These are phyloP conservation scores for Lachancea sp. DNA, from an alignment of 805 yeast genomes.

Conservation along the genomic window DNA sequence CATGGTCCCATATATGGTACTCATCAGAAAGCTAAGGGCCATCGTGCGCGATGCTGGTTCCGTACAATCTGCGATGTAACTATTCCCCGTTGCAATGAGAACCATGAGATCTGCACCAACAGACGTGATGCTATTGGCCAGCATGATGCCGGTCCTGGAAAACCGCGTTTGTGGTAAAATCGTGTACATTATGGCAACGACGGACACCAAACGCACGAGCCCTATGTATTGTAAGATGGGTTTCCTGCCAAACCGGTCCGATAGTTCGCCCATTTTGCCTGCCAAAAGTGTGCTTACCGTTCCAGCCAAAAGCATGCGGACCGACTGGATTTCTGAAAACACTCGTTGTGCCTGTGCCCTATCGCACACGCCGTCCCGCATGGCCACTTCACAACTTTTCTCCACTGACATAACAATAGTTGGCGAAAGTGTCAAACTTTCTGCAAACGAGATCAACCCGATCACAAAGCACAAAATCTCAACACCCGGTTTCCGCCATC, in stretches of 20 bases:
- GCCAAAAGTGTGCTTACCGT: conserved; percentile 45
- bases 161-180: conserved; percentile 35
- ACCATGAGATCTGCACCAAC: conserved; percentile 60
- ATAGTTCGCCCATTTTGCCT: conserved; percentile 55
- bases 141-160: conserved; percentile 36
- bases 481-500: conserved; percentile 57
- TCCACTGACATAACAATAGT: conserved; percentile 32
- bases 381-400: conserved; percentile 34
- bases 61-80: conserved; percentile 70
- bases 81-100: conserved; percentile 51
- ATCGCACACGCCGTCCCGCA: conserved; percentile 32
- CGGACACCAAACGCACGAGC: conserved; percentile 20
- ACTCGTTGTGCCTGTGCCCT: conserved; percentile 37
- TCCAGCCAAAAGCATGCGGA: conserved; percentile 37
- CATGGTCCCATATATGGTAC: conserved; percentile 53
- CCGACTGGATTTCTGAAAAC: conserved; percentile 46
- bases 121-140: conserved; percentile 41
- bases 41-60: conserved; percentile 53
- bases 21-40: conserved; percentile 52
- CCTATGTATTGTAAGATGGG: conserved; percentile 38
- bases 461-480: conserved; percentile 40
- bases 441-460: conserved; percentile 39
- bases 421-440: conserved; percentile 37
- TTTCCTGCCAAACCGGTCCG: conserved; percentile 61
- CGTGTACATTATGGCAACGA: conserved; percentile 15